Evolutionary conservation across 1,284 basidiomycete genomes (phyloP), one percentile per base, ranked within the genome.

Genomic region (Ustilago xerochloae): DNA sequence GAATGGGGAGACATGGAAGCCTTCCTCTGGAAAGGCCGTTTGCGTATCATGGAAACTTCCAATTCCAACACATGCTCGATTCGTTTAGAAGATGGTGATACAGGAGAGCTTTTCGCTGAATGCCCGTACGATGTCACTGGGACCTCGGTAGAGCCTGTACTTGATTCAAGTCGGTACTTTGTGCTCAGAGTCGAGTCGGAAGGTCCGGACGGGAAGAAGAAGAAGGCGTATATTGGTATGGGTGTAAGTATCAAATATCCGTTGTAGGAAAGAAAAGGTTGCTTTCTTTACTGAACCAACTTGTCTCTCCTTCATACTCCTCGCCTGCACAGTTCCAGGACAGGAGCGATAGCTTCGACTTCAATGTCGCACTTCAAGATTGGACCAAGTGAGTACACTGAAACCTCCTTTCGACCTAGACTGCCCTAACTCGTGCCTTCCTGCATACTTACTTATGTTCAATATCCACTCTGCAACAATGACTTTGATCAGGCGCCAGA

Each of bases 161-260:
- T 99, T 26, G 96, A 99, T 85, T 96, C 93, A 0, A 95, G 93
- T 9, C 89, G 96, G 48, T 99, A 98, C 85, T 97, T 97, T 85
- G 95, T 97, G 6, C 87, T 98, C 29, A 89, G 93, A 54, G 91
- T 97, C 2, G 94, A 86, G 85, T 69, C 63, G 9, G 58, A 73
- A 13, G 66, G 46, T 57, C 79, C 79, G 15, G 60, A 67, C 75
- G 70, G 78, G 55, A 39, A 71, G 69, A 72, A 64, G 59, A 78
- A 77, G 41, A 70, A 67, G 46, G 81, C 82, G 6, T 81, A 76
- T 58, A 83, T 82, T 30, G 82, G 82, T 5, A 76, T 84, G 65
- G 82, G 81, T n/a, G 80, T 81, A 57, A 63, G 80, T 80, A 28
- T 6, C 26, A 8, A 52, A 15, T 13, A 9, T 28, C 15, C 24